Percentiles rank a stretch among this genome's conserved stretches.
phyloP scores from a whole-genome alignment of 2,329 filamentous ascomycete species.

The Daldinia sp. region DNA sequence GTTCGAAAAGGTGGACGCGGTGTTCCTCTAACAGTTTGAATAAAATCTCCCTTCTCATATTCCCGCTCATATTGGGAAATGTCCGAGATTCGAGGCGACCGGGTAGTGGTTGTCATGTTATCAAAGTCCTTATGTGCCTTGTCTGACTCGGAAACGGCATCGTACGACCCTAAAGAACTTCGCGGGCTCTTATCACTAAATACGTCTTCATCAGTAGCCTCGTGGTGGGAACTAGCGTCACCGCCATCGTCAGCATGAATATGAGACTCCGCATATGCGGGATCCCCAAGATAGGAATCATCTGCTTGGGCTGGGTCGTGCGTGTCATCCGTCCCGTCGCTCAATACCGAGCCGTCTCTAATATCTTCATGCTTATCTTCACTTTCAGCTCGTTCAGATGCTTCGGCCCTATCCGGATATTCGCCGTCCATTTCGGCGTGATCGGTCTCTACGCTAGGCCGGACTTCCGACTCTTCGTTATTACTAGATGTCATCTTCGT shows the following conservation, averaged over 20 bases:
- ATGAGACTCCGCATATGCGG: constrained; percentile 42
- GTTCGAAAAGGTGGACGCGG: constrained; percentile 75
- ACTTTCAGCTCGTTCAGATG: constrained; percentile 62
- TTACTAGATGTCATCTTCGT: constrained; percentile 19
- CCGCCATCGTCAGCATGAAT: constrained; percentile 50
- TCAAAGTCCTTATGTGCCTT: constrained; percentile 49
- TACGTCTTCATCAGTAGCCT: constrained; percentile 65
- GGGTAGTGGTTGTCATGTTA: constrained; percentile 52
- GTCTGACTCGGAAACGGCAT: constrained; percentile 51
- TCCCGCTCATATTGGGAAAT: constrained; percentile 63
- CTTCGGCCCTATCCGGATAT: constrained; percentile 59
- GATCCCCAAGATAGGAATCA: constrained; percentile 40
- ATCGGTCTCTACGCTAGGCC: constrained; percentile 44
- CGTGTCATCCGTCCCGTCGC: constrained; percentile 47
- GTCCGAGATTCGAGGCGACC: constrained; percentile 62
- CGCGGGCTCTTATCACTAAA: constrained; percentile 70
- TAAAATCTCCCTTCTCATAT: constrained; percentile 61
- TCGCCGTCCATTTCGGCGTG: constrained; percentile 24
- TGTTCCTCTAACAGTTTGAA: constrained; percentile 68
- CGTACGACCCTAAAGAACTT: constrained; percentile 67
- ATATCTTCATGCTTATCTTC: constrained; percentile 39
- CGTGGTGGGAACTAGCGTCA: constrained; percentile 64
- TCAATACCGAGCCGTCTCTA: constrained; percentile 51
- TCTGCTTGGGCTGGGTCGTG: not conserved
- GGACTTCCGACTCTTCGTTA: constrained; percentile 29